Percentiles rank a stretch among this genome's conserved stretches.
Evolutionary conservation across 331 rosid species (phyloP).

Genomic region (Pyrus hybrid): DNA sequence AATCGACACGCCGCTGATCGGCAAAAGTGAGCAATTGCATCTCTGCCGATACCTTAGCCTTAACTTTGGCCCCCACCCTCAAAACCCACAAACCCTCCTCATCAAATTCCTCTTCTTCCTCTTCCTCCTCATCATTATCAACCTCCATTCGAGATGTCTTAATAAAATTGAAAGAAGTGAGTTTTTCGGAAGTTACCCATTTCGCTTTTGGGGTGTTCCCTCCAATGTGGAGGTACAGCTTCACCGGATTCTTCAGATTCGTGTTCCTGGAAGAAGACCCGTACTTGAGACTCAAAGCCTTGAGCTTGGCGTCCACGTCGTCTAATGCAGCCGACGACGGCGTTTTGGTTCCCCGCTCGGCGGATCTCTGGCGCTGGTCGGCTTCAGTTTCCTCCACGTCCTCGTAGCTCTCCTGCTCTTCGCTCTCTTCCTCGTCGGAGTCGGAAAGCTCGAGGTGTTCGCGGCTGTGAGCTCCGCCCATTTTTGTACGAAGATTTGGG

Average conservation of each 20-base stretch:
- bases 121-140: constrained; percentile 21
- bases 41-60: constrained; percentile 36
- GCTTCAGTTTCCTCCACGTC: constrained; percentile 33
- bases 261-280: constrained; percentile 19
- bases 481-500: constrained; percentile 1
- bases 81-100: constrained; percentile 57
- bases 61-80: constrained; percentile 49
- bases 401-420: constrained; percentile 30
- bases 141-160: constrained; percentile 27
- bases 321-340: constrained; percentile 49
- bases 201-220: constrained; percentile 65
- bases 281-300: constrained; percentile 78
- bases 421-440: constrained; percentile 36
- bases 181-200: constrained; percentile 82
- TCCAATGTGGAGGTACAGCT: constrained; percentile 71
- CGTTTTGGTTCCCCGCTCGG: constrained; percentile 41
- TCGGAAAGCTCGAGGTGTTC: constrained; percentile 57
- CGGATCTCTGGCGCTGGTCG: constrained; percentile 30
- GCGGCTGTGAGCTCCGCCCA: constrained; percentile 80
- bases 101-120: constrained; percentile 25
- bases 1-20: constrained; percentile 75
- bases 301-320: constrained; percentile 78
- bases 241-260: constrained; percentile 47
- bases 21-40: constrained; percentile 45
- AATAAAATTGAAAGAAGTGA: constrained; percentile 47